Conservation (phyloP, 1,139 yeast genomes). For the Nakaseomyces nivariensis region DNA sequence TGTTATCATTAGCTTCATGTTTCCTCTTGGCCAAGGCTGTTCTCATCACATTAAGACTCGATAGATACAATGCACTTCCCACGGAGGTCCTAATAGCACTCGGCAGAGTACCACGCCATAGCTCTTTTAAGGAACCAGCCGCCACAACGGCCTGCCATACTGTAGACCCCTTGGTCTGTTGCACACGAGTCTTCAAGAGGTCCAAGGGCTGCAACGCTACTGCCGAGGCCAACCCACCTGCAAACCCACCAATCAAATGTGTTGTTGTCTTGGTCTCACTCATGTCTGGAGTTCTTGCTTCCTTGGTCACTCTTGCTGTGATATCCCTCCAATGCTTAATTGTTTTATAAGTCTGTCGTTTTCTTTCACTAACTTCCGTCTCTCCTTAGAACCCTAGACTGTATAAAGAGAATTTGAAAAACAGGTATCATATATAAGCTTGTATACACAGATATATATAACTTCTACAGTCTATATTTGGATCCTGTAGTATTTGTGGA, state of each 20-base stretch:
- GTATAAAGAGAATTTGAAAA: no score
- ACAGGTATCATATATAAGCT: no score
- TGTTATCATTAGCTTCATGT: conserved; percentile 2
- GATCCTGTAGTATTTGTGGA: no score
- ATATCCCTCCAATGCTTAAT: no score
- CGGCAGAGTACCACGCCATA: conserved; percentile 93
- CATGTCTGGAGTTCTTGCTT: not conserved
- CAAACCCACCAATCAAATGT: conserved; percentile 74
- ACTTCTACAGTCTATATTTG: no score
- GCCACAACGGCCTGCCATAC: conserved; percentile 37
- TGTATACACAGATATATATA: no score
- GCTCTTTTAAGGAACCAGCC: conserved; percentile 39
- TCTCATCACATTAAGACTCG: conserved; percentile 58
- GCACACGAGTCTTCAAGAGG: conserved; percentile 78
- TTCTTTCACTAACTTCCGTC: no score
- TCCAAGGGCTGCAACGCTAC: conserved; percentile 83
- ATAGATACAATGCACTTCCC: conserved; percentile 80
- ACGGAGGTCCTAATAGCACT: conserved; percentile 82
- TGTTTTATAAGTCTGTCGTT: no score
- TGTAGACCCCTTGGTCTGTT: conserved; percentile 48
- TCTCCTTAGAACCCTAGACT: no score
- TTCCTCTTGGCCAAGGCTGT: conserved; percentile 37
- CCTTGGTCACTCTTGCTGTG: no score
- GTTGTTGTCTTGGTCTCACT: conserved; percentile 19
- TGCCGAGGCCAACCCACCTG: conserved; percentile 81